Conservation (phyloP, 129 eudicot species). For the Artemisia argyi region DNA sequence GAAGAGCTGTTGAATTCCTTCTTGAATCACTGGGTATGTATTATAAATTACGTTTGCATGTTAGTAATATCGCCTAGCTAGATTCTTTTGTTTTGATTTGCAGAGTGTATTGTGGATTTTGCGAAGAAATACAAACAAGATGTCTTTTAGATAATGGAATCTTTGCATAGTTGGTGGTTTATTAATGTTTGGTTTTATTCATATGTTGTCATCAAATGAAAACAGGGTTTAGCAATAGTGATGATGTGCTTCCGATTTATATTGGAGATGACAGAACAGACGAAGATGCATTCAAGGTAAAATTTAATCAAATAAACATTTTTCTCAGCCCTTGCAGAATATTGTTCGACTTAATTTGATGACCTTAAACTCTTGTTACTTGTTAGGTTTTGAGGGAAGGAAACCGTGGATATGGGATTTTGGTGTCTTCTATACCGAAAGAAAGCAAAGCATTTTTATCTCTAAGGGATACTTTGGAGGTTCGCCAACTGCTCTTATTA, state of each 20-base stretch:
- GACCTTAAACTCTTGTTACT: background rate
- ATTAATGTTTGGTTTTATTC: constrained; percentile 9
- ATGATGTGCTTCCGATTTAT: constrained; percentile 80
- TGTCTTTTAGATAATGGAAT: background rate
- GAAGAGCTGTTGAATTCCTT: constrained; percentile 93
- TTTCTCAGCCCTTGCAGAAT: background rate
- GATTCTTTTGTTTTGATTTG: background rate
- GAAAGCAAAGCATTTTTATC: constrained; percentile 76
- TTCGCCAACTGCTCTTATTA: background rate
- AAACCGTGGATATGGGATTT: constrained; percentile 64
- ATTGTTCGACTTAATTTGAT: background rate
- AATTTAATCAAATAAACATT: background rate
- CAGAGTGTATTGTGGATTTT: constrained; percentile 9
- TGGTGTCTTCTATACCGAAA: constrained; percentile 64
- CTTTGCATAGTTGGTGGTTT: background rate
- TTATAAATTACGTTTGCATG: background rate
- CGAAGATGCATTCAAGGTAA: constrained; percentile 95
- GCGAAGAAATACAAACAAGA: background rate
- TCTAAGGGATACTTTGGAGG: constrained; percentile 53
- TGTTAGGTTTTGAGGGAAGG: constrained; percentile 58
- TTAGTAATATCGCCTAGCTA: background rate
- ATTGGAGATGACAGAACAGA: constrained; percentile 93
- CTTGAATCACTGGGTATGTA: constrained; percentile 81
- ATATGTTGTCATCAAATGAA: background rate
- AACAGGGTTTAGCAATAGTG: constrained; percentile 56